Conservation (phyloP, 257 asterid genomes). For the Nicotiana otophora region DNA sequence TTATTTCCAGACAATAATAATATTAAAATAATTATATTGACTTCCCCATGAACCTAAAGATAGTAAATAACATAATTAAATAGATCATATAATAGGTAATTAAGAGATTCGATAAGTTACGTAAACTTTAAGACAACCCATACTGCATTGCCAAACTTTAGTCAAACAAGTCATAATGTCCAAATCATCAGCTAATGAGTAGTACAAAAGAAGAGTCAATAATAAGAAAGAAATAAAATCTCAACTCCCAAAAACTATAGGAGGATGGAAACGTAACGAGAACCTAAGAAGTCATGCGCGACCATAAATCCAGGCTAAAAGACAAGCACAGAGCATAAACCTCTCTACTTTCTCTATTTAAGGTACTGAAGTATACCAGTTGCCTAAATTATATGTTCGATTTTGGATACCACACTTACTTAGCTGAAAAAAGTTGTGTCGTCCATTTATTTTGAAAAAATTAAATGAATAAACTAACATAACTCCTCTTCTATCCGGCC, state of each 20-base stretch:
- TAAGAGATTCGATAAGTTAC: not conserved
- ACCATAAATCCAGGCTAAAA: conserved; percentile 2
- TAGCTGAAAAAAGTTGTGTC: too few species aligned
- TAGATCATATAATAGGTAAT: not conserved
- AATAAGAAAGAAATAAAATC: not conserved
- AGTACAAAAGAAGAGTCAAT: conserved; percentile 5
- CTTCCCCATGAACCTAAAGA: not conserved
- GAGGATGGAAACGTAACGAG: not conserved
- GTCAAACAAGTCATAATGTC: not conserved
- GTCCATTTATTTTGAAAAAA: too few species aligned
- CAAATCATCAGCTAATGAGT: conserved; percentile 1
- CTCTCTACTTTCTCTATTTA: not conserved
- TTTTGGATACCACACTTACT: too few species aligned
- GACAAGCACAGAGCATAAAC: not conserved
- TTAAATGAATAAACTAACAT: too few species aligned
- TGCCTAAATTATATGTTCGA: not conserved
- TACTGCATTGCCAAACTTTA: not conserved
- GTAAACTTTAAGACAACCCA: not conserved
- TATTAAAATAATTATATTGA: not conserved
- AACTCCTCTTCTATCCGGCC: too few species aligned
- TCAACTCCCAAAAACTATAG: not conserved
- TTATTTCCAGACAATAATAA: too few species aligned
- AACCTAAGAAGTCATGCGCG: not conserved
- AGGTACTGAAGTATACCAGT: not conserved
- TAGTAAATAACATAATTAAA: not conserved